Base-by-base conservation (phyloP, 164 flowering plant genomes). In the Magnolia changhungtana region DNA sequence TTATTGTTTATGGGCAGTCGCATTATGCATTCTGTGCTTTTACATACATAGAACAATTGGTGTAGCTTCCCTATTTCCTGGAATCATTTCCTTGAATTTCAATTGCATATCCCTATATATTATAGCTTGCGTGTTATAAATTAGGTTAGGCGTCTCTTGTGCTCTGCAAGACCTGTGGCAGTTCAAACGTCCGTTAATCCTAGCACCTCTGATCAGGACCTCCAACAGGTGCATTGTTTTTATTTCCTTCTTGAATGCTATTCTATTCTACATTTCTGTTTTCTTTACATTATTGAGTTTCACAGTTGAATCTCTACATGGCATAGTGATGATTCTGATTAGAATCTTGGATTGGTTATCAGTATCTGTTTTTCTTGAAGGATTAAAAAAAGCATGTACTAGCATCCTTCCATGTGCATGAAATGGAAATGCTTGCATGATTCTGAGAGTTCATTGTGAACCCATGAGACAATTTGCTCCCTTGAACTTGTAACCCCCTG, bases 121-220 rank as follows among this genome's bases (percentile, higher is more conserved):
- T 52, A 19, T 27, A 61, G 63, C 7, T 71, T 55, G n/a, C 49
- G 78, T 75, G 49, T 3, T 69, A 70, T 63, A 27, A 74, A 27
- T 51, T 76, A 95, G 99, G 98, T 92, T 78, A 85, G 98, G 80
- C 94, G 95, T 29, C 94, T 96, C 80, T 63, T 96, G 71, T 91
- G 93, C 86, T 94, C 97, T 67, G 89, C 98, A 73, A 90, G 89
- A 77, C 91, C 97, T 66, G 96, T 92, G 78, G 88, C 89, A 67
- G 82, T 96, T 78, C 98, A 92, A 81, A 90, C 94, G 59, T 82
- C 97, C 77, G 88, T 79, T 31, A 91, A 86, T 78, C 92, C 96
- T 63, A 89, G 87, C 80, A 89, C 97, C 58, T 90, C 95, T 75
- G 99, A 96, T 80, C 99, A 96, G 83, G 99, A 96, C 72, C 83